These are phyloP conservation scores for Nannochloropsis limnetica DNA, from an alignment of 352 stramenopile genomes.

Conservation along the genomic window DNA sequence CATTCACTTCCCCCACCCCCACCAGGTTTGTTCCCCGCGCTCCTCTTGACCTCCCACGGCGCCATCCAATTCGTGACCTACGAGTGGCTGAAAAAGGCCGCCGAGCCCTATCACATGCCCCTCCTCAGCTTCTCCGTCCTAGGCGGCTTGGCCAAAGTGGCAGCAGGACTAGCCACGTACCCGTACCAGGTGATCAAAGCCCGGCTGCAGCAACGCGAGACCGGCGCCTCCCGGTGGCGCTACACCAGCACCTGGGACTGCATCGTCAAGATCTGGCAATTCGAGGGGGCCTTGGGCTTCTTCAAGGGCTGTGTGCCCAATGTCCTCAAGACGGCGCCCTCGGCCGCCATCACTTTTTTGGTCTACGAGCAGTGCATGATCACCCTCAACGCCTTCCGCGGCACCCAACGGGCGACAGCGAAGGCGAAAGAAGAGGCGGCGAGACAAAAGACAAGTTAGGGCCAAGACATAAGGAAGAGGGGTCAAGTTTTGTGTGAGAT, in stretches of 20 bases:
- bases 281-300: conserved; percentile 79
- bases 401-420: neutral
- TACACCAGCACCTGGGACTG: conserved; percentile 80
- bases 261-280: conserved; percentile 71
- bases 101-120: neutral
- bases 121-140: conserved; percentile 44
- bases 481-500: neutral
- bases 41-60: conserved; percentile 90
- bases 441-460: neutral
- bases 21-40: conserved; percentile 74
- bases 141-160: conserved; percentile 55
- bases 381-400: neutral
- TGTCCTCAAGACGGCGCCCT: conserved; percentile 87
- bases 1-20: neutral
- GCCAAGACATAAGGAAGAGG: neutral
- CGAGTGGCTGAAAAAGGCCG: conserved; percentile 61
- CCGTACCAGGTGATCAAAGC: conserved; percentile 93
- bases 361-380: conserved; percentile 60
- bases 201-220: conserved; percentile 75
- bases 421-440: neutral
- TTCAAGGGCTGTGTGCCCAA: conserved; percentile 91
- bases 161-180: conserved; percentile 62
- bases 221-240: conserved; percentile 53
- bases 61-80: conserved; percentile 79
- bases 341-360: conserved; percentile 83